Evolutionary conservation across 371 early-diverging fungal genomes (phyloP), one percentile per base, ranked within the genome.

Genomic region (Phascolomyces articulosus): DNA sequence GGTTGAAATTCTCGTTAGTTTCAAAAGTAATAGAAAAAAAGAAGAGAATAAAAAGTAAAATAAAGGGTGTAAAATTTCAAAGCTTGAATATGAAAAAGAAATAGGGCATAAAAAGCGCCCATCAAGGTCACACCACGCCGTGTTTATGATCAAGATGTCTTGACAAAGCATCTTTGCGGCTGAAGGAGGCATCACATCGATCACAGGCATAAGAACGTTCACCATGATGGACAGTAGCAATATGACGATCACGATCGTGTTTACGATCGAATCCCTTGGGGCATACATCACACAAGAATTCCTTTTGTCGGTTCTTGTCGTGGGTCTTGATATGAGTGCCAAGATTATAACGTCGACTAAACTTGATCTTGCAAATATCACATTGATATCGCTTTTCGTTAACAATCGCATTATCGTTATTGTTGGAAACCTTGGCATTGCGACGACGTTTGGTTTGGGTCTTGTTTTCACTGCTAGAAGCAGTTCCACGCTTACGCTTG

Each of bases 161-260:
- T 55, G 75, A 82, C 54, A 92, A 72, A 15, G 90, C 91, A 70
- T 93, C 93, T 69, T 84, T 83, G 55, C 93, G 77, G 66, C 87
- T 82, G 68, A 91, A 93, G 13, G 80, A 74, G 56, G 85, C 82
- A 3, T 73, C 47, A 72, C 93, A 93, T 27, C 61, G 63, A 26
- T 49, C 27, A 65, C 93, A 91, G 47, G 67, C 65, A 69, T 76
- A 87, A 31, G 78, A 75, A 23, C 87, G 85, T 70, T 87, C 87
- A 53, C 84, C 82, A 51, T 82, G 79, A 66, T 91, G 91, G 29
- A 87, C 86, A 3, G 86, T 83, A 9, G 80, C 79, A 48, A 85
- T 69, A 63, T 95, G 95, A 24, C 96, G 80, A 60, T 89, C 86
- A 38, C 93, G 75, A 70, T 95, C 90, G 55, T 90, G 87, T 59